Percentiles rank a stretch among this genome's conserved stretches.
Conservation (phyloP, 805 yeast species). For the Alloascoidea hylecoeti region DNA sequence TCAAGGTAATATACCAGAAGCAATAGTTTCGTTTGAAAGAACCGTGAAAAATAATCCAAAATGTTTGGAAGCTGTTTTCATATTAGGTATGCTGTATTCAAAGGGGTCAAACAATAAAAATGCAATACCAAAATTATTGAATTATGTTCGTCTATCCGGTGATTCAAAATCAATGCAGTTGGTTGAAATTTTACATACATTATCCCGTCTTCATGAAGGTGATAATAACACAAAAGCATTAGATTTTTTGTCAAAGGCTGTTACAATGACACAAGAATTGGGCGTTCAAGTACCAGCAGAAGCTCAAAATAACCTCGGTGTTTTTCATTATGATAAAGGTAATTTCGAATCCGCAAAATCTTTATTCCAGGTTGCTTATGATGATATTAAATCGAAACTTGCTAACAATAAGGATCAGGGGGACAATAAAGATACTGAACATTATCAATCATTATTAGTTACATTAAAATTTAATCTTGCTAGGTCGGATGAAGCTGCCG, state of each 20-base stretch:
- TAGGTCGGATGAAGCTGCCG: slow-evolving; percentile 43
- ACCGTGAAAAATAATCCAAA: slow-evolving; percentile 52
- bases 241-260: slow-evolving; percentile 44
- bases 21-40: slow-evolving; percentile 72
- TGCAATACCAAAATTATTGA: slow-evolving; percentile 54
- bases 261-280: slow-evolving; percentile 29
- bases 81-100: slow-evolving; percentile 65
- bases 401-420: slow-evolving; percentile 14
- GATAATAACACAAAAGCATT: slow-evolving; percentile 53
- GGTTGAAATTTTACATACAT: slow-evolving; percentile 48
- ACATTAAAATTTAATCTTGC: slow-evolving; percentile 65
- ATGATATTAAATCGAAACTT: slow-evolving; percentile 10
- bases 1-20: slow-evolving; percentile 67
- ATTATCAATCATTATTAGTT: slow-evolving; percentile 11
- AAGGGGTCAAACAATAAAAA: slow-evolving; percentile 29
- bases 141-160: slow-evolving; percentile 47
- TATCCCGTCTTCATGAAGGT: slow-evolving; percentile 59
- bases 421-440: slow-evolving; percentile 13
- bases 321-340: slow-evolving; percentile 55
- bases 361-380: slow-evolving; percentile 36
- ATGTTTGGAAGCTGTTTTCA: slow-evolving; percentile 58
- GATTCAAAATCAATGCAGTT: slow-evolving; percentile 26
- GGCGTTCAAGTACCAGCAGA: slow-evolving; percentile 30
- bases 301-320: slow-evolving; percentile 75
- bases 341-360: slow-evolving; percentile 42